Base-by-base conservation (phyloP, 768 basidiomycete species). In the Fibroporia radiculosa region DNA sequence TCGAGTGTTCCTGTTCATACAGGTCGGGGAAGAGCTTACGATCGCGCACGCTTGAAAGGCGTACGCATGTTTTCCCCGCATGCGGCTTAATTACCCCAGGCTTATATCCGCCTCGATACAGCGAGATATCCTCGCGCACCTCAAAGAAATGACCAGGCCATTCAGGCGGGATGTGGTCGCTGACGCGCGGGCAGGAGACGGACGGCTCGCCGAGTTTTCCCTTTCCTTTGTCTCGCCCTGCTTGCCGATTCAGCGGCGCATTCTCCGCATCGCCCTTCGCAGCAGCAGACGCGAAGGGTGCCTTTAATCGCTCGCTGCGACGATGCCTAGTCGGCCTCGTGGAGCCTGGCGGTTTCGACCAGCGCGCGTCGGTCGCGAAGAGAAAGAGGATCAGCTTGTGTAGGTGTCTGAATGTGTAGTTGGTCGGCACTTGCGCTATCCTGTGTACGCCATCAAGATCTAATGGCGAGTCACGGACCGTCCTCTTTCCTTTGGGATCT, bases 341-440 rank as follows among this genome's bases (percentile, higher is more conserved):
- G 18, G 24, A 18, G 28, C 11, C 36, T 37, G 46, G 26, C 47
- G 48, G 22, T 39, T 26, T 26, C 47, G 19, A 27, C 42, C 19
- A 54, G 47, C 28, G 44, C 13, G 56, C 49, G 40, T 64, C 56
- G 25, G 56, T 49, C 16, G 59, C 62, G 51, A 84, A 86, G 4
- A 84, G 61, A 55, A 77, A 87, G 6, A 72, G 63, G 23, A 86
- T 68, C 37, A 88, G 71, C 36, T 69, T 72, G 31, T 75, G 74
- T 4, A 88, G 65, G 53, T 82, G 82, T 0, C 72, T 66, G 51
- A 88, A 79, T 0, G 80, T 82, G 57, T 84, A 86, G 56, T 71
- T 82, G 22, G 77, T 64, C 0, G 84, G 84, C 6, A 84, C 80
- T 50, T 84, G 83, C 4, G 77, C 76, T 42, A 85, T 63, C 42